Base-by-base conservation (phyloP, 2,329 filamentous ascomycete genomes). In the Paramyrothecium sp. region DNA sequence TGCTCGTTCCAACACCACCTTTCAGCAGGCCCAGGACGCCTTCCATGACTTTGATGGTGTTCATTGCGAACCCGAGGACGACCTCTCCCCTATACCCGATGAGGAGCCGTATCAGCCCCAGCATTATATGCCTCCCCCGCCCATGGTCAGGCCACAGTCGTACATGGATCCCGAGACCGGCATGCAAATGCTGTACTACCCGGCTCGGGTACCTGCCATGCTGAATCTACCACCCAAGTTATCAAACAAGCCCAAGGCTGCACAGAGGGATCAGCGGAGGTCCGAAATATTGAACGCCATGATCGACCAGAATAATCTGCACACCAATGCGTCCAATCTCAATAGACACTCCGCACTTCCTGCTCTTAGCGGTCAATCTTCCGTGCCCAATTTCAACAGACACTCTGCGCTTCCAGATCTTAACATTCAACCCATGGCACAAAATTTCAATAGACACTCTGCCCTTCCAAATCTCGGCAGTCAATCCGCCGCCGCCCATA, bases 121-220 rank as follows among this genome's bases (percentile, higher is more conserved):
- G 50, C 70, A 60, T 30, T 70, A 57, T 30, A 65, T 64, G 38
- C 60, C 62, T 3, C 61, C 69, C 16, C 53, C 59, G 13, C 54
- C 52, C 19, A 68, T 71, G 61, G 69, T 73, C 2, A 73, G 75
- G 19, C 81, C 85, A 12, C 80, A 83, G 60, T 86, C 86, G 1
- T 88, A 87, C 69, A 74, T 85, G 66, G 81, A 88, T 67, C 85
- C 85, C 2, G 78, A 81, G 23, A 88, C 88, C 2, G 89, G 86
- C 4, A 86, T 94, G 63, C 81, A 88, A 64, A 97, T 98, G 91
- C 86, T 97, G 11, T 98, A 89, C 74, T 99, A 99, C 71, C 95
- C 95, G 16, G 95, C 95, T 3, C 93, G 92, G 1, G 95, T 99
- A 3, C 95, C 95, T 3, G 88, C 90, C 60, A 93, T 96, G 88